Evolutionary conservation across 768 basidiomycete genomes (phyloP), one percentile per base, ranked within the genome.

Genomic region (Rhodosporidiobolus sp.): DNA sequence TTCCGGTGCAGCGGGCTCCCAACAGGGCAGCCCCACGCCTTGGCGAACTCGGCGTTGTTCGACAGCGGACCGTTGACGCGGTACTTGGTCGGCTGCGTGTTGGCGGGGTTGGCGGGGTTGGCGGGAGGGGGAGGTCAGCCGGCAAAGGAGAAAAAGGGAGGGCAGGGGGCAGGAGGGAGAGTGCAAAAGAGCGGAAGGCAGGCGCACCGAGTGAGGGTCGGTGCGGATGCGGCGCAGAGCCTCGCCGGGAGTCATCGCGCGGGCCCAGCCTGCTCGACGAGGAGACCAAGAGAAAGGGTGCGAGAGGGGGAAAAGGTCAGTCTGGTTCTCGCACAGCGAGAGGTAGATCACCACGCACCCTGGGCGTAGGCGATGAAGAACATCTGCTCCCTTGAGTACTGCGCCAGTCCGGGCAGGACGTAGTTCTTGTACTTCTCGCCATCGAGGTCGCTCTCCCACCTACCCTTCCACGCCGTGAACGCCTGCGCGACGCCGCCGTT

Each of bases 401-500:
- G 61, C 35, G 24, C 38, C 4, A 79, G 58, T 0, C 78, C 78
- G 2, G 78, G 78, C 19, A 79, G 62, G 17, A 73, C 28, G 45
- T 45, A 62, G 63, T 79, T 79, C 34, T 68, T 50, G 67, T 66
- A 74, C 70, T 64, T 72, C 46, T 65, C n/a, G 14, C 74, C 74
- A 4, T 76, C 17, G 22, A 24, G 38, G 59, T 75, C 76, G 32
- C 26, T n/a, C 12, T 55, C 70, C 9, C 63, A 43, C 35, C 77
- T 64, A 35, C 69, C 84, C 80, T 91, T 88, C 96, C 96, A 99
- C 26, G 96, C 96, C 19, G 90, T 86, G 80, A 88, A 95, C 0
- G 94, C 88, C 80, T 92, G 91, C 55, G 93, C 88, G 28, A 93
- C 82, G 19, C 91, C 91, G 35, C 78, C 78, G 1, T 86, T 86